Percentiles rank a stretch among this genome's conserved stretches.
Evolutionary conservation across 345 rosid genomes (phyloP).

Genomic region (Salix suchowensis): DNA sequence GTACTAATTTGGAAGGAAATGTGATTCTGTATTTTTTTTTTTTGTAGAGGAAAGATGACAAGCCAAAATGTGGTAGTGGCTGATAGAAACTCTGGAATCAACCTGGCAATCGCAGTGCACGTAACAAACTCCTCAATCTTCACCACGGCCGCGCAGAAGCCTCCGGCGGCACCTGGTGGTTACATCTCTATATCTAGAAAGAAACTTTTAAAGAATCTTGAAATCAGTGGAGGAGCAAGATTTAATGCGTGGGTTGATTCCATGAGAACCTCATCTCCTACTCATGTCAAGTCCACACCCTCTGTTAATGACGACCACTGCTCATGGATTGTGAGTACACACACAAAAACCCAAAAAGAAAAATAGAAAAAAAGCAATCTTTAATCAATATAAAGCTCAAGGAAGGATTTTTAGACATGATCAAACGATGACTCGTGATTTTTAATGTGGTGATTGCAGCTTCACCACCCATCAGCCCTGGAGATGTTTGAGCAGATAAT

Average conservation of each 20-base stretch:
- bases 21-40: background rate
- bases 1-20: background rate
- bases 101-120: constrained; percentile 35
- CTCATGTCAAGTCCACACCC: constrained; percentile 54
- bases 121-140: constrained; percentile 39
- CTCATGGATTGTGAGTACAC: constrained; percentile 62
- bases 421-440: background rate
- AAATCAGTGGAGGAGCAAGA: constrained; percentile 56
- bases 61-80: constrained; percentile 53
- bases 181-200: constrained; percentile 40
- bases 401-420: background rate
- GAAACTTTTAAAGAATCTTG: constrained; percentile 47
- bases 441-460: constrained; percentile 29
- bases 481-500: constrained; percentile 40
- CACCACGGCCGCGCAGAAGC: constrained; percentile 46
- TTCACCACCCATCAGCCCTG: constrained; percentile 57
- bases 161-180: constrained; percentile 45
- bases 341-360: too few species aligned
- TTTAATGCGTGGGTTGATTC: constrained; percentile 77
- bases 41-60: constrained; percentile 39
- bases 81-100: constrained; percentile 40
- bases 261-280: constrained; percentile 91
- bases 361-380: background rate
- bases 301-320: constrained; percentile 34
- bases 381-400: background rate